Base-by-base conservation (phyloP, 1,284 basidiomycete species). In the Puccinia novopanici region DNA sequence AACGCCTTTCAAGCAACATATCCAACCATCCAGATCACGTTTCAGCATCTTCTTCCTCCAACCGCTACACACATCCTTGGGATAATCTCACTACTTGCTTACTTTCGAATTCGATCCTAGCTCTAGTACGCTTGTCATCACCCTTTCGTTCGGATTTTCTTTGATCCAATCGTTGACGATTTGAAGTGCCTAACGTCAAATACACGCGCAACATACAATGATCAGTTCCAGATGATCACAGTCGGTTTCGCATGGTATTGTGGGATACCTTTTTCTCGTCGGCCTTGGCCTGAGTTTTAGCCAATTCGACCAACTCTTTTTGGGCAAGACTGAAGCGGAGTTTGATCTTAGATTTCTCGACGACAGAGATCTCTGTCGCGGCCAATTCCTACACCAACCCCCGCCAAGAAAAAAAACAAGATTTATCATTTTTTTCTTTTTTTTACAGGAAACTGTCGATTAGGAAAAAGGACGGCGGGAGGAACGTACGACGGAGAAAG, bases 291-390 rank as follows among this genome's bases (percentile, higher is more conserved):
- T 89, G 91, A 82, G 94, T 94, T 87, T 95, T 98, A 82, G 89
- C 88, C 83, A 92, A 89, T 83, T 95, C 94, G 82, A 94, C 92
- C 83, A 96, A 91, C 40, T 91, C 90, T 86, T 95, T 94, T 70
- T 93, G 90, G 65, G 93, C 89, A 42, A 87, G 87, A 19, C 88
- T 88, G 78, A 95, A 89, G 45, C 89, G 89, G 81, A 96, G 92
- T 84, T 91, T 92, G 82, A 99, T 88, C 82, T 91, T 89, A 3
- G 91, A 90, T 87, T 98, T 98, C 83, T 89, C 89, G 73, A 97
- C 87, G 24, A 95, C 89, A 0, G 93, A 94, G 74, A 98, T 95
- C 85, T 95, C 93, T 27, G 92, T 89, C 86, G 93, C 92, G 61
- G 90, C 91, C n/a, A 99, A 90, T 87, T 95, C 93, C 91, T 94